These are phyloP conservation scores for Exophiala aquamarina DNA, from an alignment of 2,329 filamentous ascomycete species.

Conservation along the genomic window DNA sequence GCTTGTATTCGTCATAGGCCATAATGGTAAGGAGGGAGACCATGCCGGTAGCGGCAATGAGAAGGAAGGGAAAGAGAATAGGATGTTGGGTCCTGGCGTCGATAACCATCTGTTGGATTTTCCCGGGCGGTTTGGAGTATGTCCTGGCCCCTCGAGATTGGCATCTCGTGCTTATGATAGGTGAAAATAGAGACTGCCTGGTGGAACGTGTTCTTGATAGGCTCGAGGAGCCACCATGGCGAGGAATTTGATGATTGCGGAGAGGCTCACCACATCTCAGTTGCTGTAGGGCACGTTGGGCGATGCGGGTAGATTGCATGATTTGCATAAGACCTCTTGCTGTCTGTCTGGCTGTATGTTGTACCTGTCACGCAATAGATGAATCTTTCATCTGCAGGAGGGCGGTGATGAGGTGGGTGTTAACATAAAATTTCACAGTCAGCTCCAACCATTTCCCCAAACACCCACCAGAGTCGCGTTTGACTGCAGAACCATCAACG, in stretches of 20 bases:
- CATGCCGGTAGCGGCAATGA: constrained; percentile 39
- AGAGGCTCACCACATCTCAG: too few species aligned
- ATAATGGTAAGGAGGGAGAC: constrained; percentile 40
- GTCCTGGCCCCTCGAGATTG: constrained; percentile 17
- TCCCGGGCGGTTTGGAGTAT: constrained; percentile 15
- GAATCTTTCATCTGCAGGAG: too few species aligned
- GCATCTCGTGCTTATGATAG: constrained; percentile 3
- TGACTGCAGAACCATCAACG: too few species aligned
- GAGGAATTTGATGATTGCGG: constrained; percentile 19
- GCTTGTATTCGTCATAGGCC: constrained; percentile 44
- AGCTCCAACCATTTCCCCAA: too few species aligned
- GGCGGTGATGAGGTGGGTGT: too few species aligned
- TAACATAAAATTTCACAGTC: too few species aligned
- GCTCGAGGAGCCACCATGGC: constrained; percentile 3
- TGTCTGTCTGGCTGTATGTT: too few species aligned
- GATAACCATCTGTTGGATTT: constrained; percentile 22
- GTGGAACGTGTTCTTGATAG: background rate
- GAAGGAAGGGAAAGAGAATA: constrained; percentile 41
- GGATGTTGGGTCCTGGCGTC: constrained; percentile 34
- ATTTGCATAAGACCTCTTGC: too few species aligned
- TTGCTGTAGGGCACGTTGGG: too few species aligned
- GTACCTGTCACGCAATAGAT: too few species aligned
- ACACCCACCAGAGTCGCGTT: too few species aligned
- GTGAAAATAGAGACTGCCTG: background rate
- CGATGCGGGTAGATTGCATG: too few species aligned